Evolutionary conservation across 2,329 filamentous ascomycete genomes (phyloP), one percentile per base, ranked within the genome.

Genomic region (Colletotrichum spinosum): DNA sequence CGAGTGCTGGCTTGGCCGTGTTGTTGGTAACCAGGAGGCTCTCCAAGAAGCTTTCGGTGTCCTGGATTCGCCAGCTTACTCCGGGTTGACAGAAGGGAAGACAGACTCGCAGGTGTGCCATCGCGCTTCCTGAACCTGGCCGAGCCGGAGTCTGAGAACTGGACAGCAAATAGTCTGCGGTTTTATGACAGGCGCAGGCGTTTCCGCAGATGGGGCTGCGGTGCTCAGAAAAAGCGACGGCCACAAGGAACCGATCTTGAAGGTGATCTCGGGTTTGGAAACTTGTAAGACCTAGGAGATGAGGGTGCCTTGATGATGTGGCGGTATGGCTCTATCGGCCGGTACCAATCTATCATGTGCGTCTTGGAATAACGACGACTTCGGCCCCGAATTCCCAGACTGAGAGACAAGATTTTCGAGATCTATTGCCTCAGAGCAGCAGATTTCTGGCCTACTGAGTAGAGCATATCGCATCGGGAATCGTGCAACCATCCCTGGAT

Each of bases 41-140:
- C 25, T 48, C 25, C 41, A 46, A 67, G 52, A 67, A 67, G 34
- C 51, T 46, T 4, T 41, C 55, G 5, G 60, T 60, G 15, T 65
- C 55, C 60, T 50, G 4, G 9, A 35, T 33, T n/a, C 2, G 4
- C 46, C 6, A 44, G 52, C 13, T 6, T n/a, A 44, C 7, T 44
- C 8, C 2, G 15, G 3, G 0, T 25, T 4, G 25, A 33, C 6
- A 4, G 11, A 35, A 8, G 12, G 6, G 8, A 3, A 33, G 15
- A 1, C 13, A 11, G 6, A 49, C n/a, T 8, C 8, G 33, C 54
- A 6, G 54, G 55, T 17, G 45, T 41, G 37, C 37, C 46, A 13
- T 58, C 55, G 0, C 55, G 55, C 55, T 58, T 58, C 25, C 45
- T 13, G 7, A 58, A 58, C 10, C 25, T 58, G 1, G 46, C 46